Conservation (phyloP, 768 basidiomycete genomes). For the Lentinula detonsa region DNA sequence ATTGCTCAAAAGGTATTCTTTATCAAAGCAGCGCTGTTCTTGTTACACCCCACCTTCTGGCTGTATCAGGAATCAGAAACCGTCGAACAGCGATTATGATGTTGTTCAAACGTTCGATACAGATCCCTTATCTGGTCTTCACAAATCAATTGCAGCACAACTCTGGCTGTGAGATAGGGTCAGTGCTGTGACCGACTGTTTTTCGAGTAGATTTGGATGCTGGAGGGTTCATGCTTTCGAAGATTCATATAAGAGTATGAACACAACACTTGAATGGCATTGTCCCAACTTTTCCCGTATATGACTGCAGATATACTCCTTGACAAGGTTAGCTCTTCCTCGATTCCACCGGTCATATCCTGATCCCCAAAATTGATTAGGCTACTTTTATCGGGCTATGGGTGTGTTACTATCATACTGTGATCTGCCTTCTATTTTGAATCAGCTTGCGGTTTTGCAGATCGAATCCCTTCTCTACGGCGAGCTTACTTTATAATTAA, state of each 20-base stretch:
- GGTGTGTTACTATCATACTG: neutral
- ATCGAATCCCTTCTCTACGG: neutral
- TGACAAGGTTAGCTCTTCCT: neutral
- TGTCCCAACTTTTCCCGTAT: neutral
- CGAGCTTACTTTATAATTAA: neutral
- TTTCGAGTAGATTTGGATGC: neutral
- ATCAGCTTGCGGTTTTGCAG: neutral
- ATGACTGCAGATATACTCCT: neutral
- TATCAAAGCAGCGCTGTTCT: neutral
- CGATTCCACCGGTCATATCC: neutral
- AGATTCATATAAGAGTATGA: neutral
- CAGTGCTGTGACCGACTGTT: neutral
- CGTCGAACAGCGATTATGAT: neutral
- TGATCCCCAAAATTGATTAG: neutral
- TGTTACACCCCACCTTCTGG: neutral
- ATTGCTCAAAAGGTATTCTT: no score
- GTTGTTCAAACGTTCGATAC: neutral
- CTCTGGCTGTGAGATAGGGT: neutral
- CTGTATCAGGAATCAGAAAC: neutral
- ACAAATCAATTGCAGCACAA: neutral
- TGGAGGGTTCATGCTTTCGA: neutral
- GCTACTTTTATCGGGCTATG: neutral
- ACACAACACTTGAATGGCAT: neutral
- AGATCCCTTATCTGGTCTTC: neutral
- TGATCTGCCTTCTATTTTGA: neutral